These are phyloP conservation scores for Calophaca sinica DNA, from an alignment of 306 rosid genomes.

Conservation along the genomic window DNA sequence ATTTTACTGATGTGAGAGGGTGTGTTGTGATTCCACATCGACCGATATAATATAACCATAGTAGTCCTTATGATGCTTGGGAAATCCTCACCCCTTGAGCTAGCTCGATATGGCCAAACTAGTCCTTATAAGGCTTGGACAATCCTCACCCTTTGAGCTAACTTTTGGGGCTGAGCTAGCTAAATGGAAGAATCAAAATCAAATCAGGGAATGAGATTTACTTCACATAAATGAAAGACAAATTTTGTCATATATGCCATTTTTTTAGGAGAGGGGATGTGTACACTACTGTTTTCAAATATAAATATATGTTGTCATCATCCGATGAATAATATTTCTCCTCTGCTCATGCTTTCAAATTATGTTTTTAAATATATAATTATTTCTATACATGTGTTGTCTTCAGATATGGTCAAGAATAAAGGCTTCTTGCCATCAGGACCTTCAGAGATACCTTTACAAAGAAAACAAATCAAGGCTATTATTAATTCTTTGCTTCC, in stretches of 20 bases:
- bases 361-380: not conserved
- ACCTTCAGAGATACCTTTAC: slow-evolving; percentile 87
- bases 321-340: slow-evolving; percentile 3
- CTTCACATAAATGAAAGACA: slow-evolving; percentile 10
- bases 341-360: slow-evolving; percentile 28
- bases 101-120: no score
- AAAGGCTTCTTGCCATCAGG: slow-evolving; percentile 97
- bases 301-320: not conserved
- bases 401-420: slow-evolving; percentile 96
- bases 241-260: no score
- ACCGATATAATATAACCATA: no score
- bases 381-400: slow-evolving; percentile 30
- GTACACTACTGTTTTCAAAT: slow-evolving; percentile 9
- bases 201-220: slow-evolving; percentile 34
- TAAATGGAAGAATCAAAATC: not conserved
- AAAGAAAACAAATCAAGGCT: slow-evolving; percentile 77
- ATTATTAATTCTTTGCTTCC: slow-evolving; percentile 78
- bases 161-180: no score
- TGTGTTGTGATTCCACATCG: no score
- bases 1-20: no score
- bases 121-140: not conserved
- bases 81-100: no score
- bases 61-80: no score
- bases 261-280: not conserved
- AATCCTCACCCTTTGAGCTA: no score